phyloP scores from a whole-genome alignment of 208 protist genomes.

The Acanthamoeba royreba region DNA sequence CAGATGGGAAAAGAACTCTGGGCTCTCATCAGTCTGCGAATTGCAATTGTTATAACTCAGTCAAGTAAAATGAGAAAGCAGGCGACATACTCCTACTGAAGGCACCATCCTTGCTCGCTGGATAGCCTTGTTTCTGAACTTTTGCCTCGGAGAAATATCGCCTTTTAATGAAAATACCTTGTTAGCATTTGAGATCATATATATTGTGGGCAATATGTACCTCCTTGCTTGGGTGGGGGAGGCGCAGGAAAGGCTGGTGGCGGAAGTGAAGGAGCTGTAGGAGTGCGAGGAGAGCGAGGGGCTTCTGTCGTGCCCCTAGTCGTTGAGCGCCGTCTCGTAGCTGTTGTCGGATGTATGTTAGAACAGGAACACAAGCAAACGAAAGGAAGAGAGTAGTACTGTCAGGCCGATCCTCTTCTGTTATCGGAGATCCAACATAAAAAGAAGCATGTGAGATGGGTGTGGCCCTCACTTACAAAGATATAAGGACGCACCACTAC shows the following conservation, averaged over 20 bases:
- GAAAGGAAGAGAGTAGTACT: not conserved
- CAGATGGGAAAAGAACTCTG: not conserved
- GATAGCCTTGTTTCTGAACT: slow-evolving; percentile 33
- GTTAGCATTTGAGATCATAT: not conserved
- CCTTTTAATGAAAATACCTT: not conserved
- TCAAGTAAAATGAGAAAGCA: not conserved
- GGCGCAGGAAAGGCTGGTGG: not conserved
- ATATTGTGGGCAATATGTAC: not conserved
- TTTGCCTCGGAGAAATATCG: not conserved
- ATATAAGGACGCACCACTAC: not conserved
- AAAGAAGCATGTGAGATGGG: not conserved
- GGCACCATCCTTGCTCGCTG: not conserved
- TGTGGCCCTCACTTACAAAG: not conserved
- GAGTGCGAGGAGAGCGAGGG: not conserved
- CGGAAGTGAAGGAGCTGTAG: not conserved
- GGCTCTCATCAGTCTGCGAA: not conserved
- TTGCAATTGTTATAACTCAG: not conserved
- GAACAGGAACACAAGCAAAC: not conserved
- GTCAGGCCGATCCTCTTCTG: too few species aligned
- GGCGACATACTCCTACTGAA: not conserved
- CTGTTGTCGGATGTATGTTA: too few species aligned
- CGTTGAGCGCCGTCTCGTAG: too few species aligned
- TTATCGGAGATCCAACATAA: too few species aligned
- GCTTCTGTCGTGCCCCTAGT: too few species aligned
- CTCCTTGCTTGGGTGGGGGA: not conserved